A percentile compares a stretch with the other conserved stretches of the same genome.
Evolutionary conservation across 1,284 basidiomycete species (phyloP).

Genomic region (Rugosomyces carneus): DNA sequence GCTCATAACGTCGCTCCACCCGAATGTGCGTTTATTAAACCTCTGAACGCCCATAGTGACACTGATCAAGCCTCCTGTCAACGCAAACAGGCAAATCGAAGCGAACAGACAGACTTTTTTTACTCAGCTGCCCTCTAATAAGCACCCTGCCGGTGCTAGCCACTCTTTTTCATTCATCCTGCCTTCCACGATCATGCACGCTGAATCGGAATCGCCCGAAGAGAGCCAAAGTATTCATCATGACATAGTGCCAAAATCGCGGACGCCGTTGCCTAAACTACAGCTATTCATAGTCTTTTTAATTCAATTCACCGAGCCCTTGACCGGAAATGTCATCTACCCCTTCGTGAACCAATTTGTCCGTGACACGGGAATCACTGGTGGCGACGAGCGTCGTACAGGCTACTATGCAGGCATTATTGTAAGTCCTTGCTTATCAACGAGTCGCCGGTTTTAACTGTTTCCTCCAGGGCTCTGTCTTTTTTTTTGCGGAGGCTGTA

Average conservation of each 20-base stretch:
- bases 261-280: constrained; percentile 35
- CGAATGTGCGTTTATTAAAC: no score
- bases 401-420: constrained; percentile 55
- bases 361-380: constrained; percentile 40
- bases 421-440: constrained; percentile 27
- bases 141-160: no score
- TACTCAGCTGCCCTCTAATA: no score
- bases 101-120: no score
- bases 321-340: constrained; percentile 48
- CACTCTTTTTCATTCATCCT: neutral
- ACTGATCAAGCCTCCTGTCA: no score
- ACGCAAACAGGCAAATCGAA: no score
- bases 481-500: constrained; percentile 43
- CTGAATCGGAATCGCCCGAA: neutral
- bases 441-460: neutral
- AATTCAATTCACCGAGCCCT: constrained; percentile 38
- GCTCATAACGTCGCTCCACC: no score
- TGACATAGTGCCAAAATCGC: neutral
- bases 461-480: constrained; percentile 47
- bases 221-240: neutral
- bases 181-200: neutral
- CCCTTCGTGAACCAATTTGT: constrained; percentile 43
- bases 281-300: constrained; percentile 41
- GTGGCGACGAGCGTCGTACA: constrained; percentile 42
- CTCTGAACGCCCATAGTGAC: no score